Evolutionary conservation across 129 eudicot species (phyloP).

Genomic region (Pulicaria dysenterica): DNA sequence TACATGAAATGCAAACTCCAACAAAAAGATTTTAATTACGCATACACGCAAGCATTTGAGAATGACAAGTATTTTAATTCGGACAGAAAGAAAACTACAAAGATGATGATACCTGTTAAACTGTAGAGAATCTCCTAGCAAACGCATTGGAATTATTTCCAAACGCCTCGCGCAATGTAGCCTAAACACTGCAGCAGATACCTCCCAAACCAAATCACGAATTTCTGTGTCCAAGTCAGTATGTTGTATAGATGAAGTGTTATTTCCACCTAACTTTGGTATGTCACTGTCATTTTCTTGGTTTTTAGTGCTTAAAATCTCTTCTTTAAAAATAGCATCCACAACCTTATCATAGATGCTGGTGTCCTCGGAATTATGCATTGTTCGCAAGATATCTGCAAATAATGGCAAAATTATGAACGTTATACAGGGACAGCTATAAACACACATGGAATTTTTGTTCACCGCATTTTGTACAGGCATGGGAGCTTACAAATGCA

Average conservation of each 20-base stretch:
- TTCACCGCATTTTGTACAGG: background rate
- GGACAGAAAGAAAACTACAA: background rate
- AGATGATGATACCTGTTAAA: slow-evolving; percentile 52
- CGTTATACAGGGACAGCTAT: slow-evolving; percentile 8
- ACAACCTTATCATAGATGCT: slow-evolving; percentile 83
- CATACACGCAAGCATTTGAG: background rate
- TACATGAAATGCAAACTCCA: background rate
- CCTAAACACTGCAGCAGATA: slow-evolving; percentile 60
- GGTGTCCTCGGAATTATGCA: slow-evolving; percentile 84
- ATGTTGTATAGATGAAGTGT: slow-evolving; percentile 51
- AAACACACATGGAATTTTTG: slow-evolving; percentile 11
- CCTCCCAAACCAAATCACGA: slow-evolving; percentile 67
- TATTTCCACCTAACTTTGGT: slow-evolving; percentile 47
- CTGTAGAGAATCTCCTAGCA: slow-evolving; percentile 57
- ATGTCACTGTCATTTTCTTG: slow-evolving; percentile 47
- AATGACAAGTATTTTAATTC: slow-evolving; percentile 13
- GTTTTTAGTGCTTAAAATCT: slow-evolving; percentile 54
- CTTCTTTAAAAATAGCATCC: slow-evolving; percentile 73
- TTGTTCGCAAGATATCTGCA: slow-evolving; percentile 76
- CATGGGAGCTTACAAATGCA: background rate
- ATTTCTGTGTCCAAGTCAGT: slow-evolving; percentile 64
- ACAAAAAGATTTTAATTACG: background rate
- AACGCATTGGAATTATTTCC: slow-evolving; percentile 77
- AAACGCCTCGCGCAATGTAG: slow-evolving; percentile 84
- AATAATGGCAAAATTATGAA: background rate